Conservation (phyloP, 1,284 basidiomycete species). For the Ceratobasidium sp. region DNA sequence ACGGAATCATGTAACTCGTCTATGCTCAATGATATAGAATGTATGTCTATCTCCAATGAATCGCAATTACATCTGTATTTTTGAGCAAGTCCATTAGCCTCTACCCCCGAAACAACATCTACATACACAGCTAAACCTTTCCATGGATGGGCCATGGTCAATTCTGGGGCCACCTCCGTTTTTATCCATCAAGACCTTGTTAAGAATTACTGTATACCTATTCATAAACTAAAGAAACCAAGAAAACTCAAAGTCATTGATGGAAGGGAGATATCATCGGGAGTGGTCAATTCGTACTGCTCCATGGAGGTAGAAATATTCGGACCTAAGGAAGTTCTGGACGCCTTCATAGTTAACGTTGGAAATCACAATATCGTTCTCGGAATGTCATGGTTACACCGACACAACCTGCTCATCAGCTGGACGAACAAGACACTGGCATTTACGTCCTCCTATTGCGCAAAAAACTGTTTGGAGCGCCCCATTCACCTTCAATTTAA, state of each 20-base stretch:
- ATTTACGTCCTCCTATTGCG: not conserved
- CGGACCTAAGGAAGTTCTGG: not conserved
- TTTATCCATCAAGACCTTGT: constrained; percentile 11
- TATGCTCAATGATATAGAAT: not conserved
- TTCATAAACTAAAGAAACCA: not conserved
- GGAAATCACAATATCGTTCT: constrained; percentile 37
- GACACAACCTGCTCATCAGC: constrained; percentile 42
- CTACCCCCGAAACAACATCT: not conserved
- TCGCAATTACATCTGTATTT: not conserved
- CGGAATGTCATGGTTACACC: constrained; percentile 43
- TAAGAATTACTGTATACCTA: not conserved
- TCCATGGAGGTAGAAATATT: not conserved
- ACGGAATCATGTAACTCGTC: too few species aligned
- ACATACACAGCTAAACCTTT: not conserved
- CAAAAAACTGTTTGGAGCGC: not conserved
- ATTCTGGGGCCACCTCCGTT: not conserved
- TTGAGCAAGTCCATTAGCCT: not conserved
- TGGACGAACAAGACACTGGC: constrained; percentile 10
- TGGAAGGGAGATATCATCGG: not conserved
- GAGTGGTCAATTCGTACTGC: not conserved
- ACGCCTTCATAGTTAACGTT: not conserved
- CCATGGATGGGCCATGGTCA: not conserved
- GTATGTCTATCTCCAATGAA: not conserved
- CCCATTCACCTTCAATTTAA: not conserved
- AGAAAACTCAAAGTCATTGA: not conserved